Evolutionary conservation across 164 flowering plant species (phyloP).

Genomic region (Macadamia integrifolia): DNA sequence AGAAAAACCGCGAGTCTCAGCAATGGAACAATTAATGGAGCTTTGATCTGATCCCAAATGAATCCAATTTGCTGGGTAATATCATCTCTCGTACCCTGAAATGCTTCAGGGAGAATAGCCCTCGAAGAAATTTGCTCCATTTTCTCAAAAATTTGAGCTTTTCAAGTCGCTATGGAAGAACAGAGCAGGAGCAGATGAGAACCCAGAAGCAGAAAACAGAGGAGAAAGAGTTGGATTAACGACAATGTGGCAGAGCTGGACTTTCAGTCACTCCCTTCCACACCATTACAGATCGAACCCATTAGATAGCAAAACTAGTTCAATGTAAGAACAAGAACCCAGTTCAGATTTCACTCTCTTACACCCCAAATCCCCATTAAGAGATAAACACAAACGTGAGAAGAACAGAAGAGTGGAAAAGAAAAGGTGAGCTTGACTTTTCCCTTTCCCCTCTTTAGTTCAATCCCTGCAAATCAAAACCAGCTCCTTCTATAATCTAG

Average conservation of each 20-base stretch:
- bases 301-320: constrained; percentile 1
- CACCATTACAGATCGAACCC: constrained; percentile 12
- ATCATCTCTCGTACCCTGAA: constrained; percentile 31
- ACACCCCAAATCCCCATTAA: background rate
- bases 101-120: constrained; percentile 25
- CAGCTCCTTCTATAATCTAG: no score
- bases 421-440: no score
- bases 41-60: constrained; percentile 49
- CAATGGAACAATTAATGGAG: constrained; percentile 48
- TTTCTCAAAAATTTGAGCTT: background rate
- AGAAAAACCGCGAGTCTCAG: constrained; percentile 32
- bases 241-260: constrained; percentile 20
- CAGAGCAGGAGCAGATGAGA: background rate
- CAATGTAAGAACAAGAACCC: constrained; percentile 10
- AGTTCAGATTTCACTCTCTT: constrained; percentile 17
- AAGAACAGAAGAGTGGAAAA: no score
- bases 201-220: background rate
- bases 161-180: background rate
- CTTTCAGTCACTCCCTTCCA: constrained; percentile 26
- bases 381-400: no score
- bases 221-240: background rate
- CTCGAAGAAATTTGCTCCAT: background rate
- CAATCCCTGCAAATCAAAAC: no score
- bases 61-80: constrained; percentile 29
- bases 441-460: no score